Evolutionary conservation across 257 asterid species (phyloP).

Genomic region (Solanum chmielewskii): DNA sequence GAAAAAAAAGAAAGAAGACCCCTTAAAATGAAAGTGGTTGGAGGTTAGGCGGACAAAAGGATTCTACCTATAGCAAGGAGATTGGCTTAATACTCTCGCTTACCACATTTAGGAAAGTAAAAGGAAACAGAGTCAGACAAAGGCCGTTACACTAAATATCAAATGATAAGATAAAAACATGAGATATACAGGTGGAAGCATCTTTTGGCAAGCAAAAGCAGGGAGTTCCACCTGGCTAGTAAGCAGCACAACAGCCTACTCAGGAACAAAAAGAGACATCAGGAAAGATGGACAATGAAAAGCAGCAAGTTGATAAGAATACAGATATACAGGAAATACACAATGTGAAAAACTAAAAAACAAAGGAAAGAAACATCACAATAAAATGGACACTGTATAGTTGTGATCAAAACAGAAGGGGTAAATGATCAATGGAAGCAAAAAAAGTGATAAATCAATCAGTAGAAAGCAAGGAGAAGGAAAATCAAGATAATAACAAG

Average conservation of each 20-base stretch:
- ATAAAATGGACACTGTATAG: background rate
- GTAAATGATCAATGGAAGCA: background rate
- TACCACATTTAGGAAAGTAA: background rate
- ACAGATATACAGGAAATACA: background rate
- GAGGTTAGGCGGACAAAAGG: background rate
- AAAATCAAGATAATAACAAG: background rate
- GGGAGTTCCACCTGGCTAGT: background rate
- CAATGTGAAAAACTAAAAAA: background rate
- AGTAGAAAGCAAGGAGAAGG: background rate
- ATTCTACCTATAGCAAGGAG: background rate
- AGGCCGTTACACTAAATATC: background rate
- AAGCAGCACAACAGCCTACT: background rate
- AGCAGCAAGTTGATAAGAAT: background rate
- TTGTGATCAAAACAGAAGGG: background rate
- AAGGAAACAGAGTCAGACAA: background rate
- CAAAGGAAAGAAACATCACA: background rate
- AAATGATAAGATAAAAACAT: background rate
- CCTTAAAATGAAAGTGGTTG: background rate
- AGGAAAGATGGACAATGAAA: background rate
- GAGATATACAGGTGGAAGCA: background rate
- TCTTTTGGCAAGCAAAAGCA: background rate
- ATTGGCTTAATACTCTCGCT: background rate
- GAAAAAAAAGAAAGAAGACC: background rate
- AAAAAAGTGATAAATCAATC: background rate
- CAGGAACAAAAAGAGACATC: background rate